Conservation (phyloP, 2,329 filamentous ascomycete genomes). For the Ceratocystis eucalypticola region DNA sequence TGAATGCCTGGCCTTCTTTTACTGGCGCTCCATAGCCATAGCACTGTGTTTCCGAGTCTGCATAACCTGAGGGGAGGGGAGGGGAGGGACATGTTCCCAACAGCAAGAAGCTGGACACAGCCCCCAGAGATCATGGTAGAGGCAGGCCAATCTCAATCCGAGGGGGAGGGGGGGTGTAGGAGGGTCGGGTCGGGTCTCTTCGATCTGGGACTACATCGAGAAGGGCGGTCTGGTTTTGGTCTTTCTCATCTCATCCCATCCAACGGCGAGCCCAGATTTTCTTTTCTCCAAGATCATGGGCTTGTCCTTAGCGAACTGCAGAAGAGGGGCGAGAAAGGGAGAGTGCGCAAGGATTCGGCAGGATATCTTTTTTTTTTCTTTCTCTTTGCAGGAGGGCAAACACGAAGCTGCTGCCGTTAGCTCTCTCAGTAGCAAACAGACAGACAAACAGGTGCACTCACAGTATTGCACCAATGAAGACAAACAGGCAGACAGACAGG, state of each 20-base stretch:
- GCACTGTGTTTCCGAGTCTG: no score
- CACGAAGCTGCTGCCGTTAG: no score
- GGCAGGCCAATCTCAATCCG: not conserved
- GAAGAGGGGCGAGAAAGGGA: not conserved
- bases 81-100: not conserved
- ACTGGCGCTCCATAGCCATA: no score
- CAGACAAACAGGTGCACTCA: no score
- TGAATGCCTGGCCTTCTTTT: not conserved
- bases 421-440: no score
- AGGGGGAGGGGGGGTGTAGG: not conserved
- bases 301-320: not conserved
- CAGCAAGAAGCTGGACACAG: not conserved
- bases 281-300: not conserved
- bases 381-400: no score
- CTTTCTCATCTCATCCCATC: not conserved
- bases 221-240: not conserved
- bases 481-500: no score
- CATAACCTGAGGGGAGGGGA: not conserved
- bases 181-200: no score
- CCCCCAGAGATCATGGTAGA: not conserved
- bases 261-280: not conserved
- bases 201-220: not conserved
- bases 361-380: not conserved
- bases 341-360: not conserved
- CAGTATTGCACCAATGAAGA: no score